phyloP scores from a whole-genome alignment of 208 protist genomes.

The Strigomonas culicis region DNA sequence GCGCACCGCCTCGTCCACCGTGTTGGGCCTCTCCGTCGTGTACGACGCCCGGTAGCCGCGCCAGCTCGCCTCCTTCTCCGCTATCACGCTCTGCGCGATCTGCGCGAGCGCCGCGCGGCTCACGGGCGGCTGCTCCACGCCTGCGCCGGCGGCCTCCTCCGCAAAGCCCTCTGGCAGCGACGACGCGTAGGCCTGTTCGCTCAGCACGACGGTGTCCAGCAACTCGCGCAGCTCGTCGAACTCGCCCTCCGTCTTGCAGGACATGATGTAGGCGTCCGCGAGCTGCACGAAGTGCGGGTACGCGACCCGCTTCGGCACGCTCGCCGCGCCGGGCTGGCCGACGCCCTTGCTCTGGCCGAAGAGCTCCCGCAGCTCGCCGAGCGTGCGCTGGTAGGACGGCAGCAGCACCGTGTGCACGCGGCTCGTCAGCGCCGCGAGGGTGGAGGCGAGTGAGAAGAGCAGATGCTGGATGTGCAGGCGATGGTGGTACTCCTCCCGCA shows the following conservation, averaged over 20 bases:
- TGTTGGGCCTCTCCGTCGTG: slow-evolving; percentile 29
- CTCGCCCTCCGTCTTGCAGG: slow-evolving; percentile 33
- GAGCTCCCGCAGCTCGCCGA: slow-evolving; percentile 40
- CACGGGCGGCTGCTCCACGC: slow-evolving; percentile 11
- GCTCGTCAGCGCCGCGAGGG: slow-evolving; percentile 26
- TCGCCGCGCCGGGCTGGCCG: slow-evolving; percentile 16
- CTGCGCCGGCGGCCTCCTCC: slow-evolving; percentile 27
- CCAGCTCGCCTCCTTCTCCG: slow-evolving; percentile 17
- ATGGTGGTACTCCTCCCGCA: slow-evolving; percentile 80
- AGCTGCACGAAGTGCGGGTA: slow-evolving; percentile 66
- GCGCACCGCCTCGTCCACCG: slow-evolving; percentile 27
- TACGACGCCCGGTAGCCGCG: slow-evolving; percentile 32
- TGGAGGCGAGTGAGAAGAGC: slow-evolving; percentile 39
- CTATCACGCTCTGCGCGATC: slow-evolving; percentile 21
- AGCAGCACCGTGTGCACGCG: slow-evolving; percentile 33
- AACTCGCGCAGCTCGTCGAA: slow-evolving; percentile 47
- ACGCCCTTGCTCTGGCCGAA: slow-evolving; percentile 19
- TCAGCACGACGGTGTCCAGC: slow-evolving; percentile 41
- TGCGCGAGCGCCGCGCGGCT: slow-evolving; percentile 18
- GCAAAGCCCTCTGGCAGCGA: slow-evolving; percentile 40
- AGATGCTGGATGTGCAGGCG: slow-evolving; percentile 47
- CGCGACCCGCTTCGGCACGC: neutral
- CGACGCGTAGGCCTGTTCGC: slow-evolving; percentile 32
- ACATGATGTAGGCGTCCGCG: slow-evolving; percentile 58
- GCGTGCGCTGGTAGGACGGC: slow-evolving; percentile 34